Evolutionary conservation across 768 basidiomycete genomes (phyloP), one percentile per base, ranked within the genome.

Genomic region (Pleurotus platypus): DNA sequence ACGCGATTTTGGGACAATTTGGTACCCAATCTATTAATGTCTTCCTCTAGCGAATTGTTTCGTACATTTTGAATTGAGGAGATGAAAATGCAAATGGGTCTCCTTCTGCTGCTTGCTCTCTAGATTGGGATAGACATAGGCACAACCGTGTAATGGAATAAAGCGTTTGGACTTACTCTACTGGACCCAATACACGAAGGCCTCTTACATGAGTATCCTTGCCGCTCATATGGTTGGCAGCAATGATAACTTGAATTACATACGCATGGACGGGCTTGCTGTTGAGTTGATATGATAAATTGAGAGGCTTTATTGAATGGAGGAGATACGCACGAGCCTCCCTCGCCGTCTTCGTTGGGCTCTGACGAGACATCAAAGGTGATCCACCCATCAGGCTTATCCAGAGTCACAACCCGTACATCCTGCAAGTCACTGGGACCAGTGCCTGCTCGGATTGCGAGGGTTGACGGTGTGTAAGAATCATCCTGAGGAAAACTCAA

Each of bases 161-260:
- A 42, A 20, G 30, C 49, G 22, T 24, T 49, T 24, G 16, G 24
- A 49, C 16, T 7, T 67, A 95, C 95, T 89, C 89, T 5, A 85
- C 70, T 2, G 93, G 90, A 0, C 94, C 96, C 55, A 93, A 83
- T n/a, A 98, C 80, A 37, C 80, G 85, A 40, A 98, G 71, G 3
- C 96, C 95, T 11, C 97, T 85, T 15, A 99, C 91, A 73, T 99
- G 97, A 7, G 97, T 98, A 71, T 99, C 97, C 68, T 98, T 98
- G 5, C 97, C 97, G 64, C 95, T 98, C 87, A 97, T 89, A 67
- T 98, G 94, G 67, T 98, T 99, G 18, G 89, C 86, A 12, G 94
- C 78, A 49, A 99, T 82, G 58, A 95, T 87, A 43, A 98, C 79
- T 69, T 98, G 94, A 2, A 99, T 72, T 8, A 98, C 84, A 65